Evolutionary conservation across 2,329 filamentous ascomycete genomes (phyloP), one percentile per base, ranked within the genome.

Genomic region (Cladosporium halotolerans): DNA sequence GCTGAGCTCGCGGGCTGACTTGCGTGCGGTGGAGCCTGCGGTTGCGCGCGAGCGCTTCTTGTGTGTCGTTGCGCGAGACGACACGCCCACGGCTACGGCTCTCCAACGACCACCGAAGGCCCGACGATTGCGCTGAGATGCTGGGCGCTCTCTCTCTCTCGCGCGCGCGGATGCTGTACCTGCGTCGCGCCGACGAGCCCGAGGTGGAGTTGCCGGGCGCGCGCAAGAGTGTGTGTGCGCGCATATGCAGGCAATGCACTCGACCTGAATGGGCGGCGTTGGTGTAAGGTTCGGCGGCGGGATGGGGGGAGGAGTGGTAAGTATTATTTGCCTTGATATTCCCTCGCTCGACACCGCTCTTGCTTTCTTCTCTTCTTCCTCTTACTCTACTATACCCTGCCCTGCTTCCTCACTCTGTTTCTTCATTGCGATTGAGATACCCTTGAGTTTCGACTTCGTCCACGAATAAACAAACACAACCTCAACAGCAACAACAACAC

Each of bases 291-390:
- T 23, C 40, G 39, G 36, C 51, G 16, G 28, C 19, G 45, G 31
- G 23, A 38, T 34, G 28, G 16, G 39, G 36, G 14, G 36, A 13
- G 23, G 36, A 11, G 34, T 36, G 11, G n/a, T 39, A 14, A 13
- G 36, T 53, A 46, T 39, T 54, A 43, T 16, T 44, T 44, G 31
- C 44, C 40, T 32, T 49, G 34, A 32, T 48, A 54, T 48, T 33
- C 43, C 45, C 45, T 34, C 36, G 14, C 14, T 49, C 18, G 40
- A 54, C 57, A 58, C 57, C 57, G 55, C 55, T 53, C 34, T 42
- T 51, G 23, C 23, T 28, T 55, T 34, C 39, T 54, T 45, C 49
- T 40, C 44, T 46, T 46, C 38, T 49, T 45, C 31, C 39, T 51
- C 23, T 34, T 19, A 9, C 39, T 33, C 43, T 39, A 16, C 31